Evolutionary conservation across 2,329 filamentous ascomycete genomes (phyloP), one percentile per base, ranked within the genome.

Genomic region (Nemania sp.): DNA sequence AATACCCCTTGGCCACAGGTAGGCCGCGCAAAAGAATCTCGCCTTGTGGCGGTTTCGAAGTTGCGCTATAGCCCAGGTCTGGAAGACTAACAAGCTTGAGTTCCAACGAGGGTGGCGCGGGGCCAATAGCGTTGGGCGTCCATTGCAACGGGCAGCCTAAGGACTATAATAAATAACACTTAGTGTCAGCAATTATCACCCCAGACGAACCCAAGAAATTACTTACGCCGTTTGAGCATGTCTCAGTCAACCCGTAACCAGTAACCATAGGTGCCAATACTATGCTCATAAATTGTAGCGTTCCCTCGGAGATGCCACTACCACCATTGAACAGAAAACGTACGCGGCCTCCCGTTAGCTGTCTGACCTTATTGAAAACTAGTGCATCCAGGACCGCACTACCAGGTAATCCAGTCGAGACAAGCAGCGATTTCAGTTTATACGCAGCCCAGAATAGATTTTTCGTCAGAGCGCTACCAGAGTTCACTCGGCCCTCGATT

Each of bases 221-320:
- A 64, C 68, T 53, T 58, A 70, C 68, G 66, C 92, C 93, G 84
- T 92, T 94, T 73, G 92, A 93, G 71, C 90, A 90, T 2, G 96
- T 98, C 82, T 99, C 96, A 1, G 96, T 99, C 72, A 99, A 84
- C 68, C 96, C 96, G 78, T 99, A 99, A 11, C 96, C 96, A 71
- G 87, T 89, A 73, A 99, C 90, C 95, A 99, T 97, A 32, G 96
- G 96, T 24, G 93, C 94, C 62, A 99, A 89, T 52, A 94, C 92
- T 82, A 98, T 88, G 49, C 94, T 97, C 77, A 98, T 87, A 85
- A 99, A 98, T 69, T 90, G 89, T 79, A 93, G 91, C 1, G 96
- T 99, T 59, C 93, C 92, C 77, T 92, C 91, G 20, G 95, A 89
- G 72, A 99, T 91, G 41, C 94, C 94, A 53, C 94, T 96, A 74